Evolutionary conservation across 2,329 filamentous ascomycete species (phyloP).

Genomic region (Aphanoascus verrucosus): DNA sequence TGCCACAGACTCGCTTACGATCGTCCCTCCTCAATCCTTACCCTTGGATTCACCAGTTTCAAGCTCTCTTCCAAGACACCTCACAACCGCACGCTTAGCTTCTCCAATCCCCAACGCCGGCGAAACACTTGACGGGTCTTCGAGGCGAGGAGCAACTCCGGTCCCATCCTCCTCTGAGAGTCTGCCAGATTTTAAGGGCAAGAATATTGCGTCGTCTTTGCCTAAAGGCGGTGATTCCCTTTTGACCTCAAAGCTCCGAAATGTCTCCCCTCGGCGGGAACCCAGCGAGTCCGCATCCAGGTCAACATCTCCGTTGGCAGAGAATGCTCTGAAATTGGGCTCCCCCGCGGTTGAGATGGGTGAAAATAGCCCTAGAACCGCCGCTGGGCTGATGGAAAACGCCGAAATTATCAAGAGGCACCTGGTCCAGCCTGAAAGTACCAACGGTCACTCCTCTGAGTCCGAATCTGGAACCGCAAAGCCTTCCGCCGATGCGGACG

Average conservation of each 20-base stretch:
- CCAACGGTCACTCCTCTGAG: conserved; percentile 24
- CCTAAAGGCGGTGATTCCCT: conserved; percentile 77
- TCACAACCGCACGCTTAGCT: conserved; percentile 45
- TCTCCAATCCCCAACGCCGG: conserved; percentile 42
- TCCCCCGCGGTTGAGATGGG: conserved; percentile 58
- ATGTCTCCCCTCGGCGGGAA: conserved; percentile 32
- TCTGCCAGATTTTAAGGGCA: conserved; percentile 53
- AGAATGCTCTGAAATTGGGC: conserved; percentile 61
- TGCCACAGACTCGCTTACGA: conserved; percentile 13
- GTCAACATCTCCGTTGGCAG: neutral
- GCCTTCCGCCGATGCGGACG: conserved; percentile 45
- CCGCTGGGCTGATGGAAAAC: conserved; percentile 63
- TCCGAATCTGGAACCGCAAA: conserved; percentile 17
- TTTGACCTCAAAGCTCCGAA: conserved; percentile 65
- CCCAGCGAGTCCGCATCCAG: neutral
- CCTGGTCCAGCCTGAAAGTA: conserved; percentile 53
- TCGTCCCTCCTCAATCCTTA: conserved; percentile 20
- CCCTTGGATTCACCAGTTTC: conserved; percentile 29
- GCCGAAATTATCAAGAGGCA: conserved; percentile 86
- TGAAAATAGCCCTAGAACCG: conserved; percentile 35
- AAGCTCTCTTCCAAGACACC: conserved; percentile 40
- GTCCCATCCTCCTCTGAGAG: conserved; percentile 37
- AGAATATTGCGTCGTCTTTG: conserved; percentile 47
- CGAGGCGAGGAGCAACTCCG: conserved; percentile 37
- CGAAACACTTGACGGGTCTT: conserved; percentile 36